These are phyloP conservation scores for Leccinum imitatum DNA, from an alignment of 768 basidiomycete species.

Conservation along the genomic window DNA sequence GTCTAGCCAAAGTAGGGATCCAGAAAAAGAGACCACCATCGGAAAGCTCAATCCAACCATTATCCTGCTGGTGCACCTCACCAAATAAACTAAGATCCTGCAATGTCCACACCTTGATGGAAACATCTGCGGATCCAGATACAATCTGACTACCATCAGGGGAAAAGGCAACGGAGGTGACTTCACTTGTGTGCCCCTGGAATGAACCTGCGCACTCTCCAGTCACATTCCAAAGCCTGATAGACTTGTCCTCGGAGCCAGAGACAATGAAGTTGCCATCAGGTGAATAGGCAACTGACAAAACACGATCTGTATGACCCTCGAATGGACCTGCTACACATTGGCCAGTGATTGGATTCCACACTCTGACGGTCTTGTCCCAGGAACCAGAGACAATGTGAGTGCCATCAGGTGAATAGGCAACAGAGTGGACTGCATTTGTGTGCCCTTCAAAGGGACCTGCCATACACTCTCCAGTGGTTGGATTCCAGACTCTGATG, in stretches of 20 bases:
- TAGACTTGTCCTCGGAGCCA: conserved; percentile 18
- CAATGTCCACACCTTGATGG: conserved; percentile 13
- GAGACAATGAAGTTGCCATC: conserved; percentile 18
- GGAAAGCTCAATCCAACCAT: conserved; percentile 20
- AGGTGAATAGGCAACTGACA: conserved; percentile 20
- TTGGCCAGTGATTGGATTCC: conserved; percentile 17
- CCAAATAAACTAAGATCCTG: neutral
- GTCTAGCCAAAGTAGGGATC: conserved; percentile 21
- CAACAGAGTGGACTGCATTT: conserved; percentile 17
- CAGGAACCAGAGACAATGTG: conserved; percentile 25
- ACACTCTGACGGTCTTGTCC: conserved; percentile 26
- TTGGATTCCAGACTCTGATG: conserved; percentile 25
- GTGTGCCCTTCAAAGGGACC: conserved; percentile 21
- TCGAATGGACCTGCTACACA: conserved; percentile 20
- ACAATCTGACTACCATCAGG: conserved; percentile 16
- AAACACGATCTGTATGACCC: conserved; percentile 18
- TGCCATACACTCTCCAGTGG: conserved; percentile 14
- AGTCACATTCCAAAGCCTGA: conserved; percentile 21
- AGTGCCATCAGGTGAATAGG: conserved; percentile 23
- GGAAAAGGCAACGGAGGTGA: conserved; percentile 15
- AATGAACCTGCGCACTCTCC: conserved; percentile 20
- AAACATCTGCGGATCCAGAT: conserved; percentile 17
- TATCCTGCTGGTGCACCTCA: conserved; percentile 10
- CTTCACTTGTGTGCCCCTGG: conserved; percentile 6
- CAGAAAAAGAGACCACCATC: conserved; percentile 13